phyloP scores from a whole-genome alignment of 345 rosid genomes.

The Populus deltoides region DNA sequence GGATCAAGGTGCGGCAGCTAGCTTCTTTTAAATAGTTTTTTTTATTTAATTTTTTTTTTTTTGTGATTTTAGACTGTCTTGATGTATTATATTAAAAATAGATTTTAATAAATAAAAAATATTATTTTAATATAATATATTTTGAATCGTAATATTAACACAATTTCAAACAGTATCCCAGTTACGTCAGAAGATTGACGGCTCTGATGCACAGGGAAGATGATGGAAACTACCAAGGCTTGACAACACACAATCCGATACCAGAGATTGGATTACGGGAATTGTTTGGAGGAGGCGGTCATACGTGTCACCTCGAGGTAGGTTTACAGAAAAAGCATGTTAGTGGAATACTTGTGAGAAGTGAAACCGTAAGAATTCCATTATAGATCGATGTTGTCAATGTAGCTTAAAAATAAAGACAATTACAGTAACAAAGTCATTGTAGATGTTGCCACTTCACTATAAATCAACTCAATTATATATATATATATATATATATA shows the following conservation, averaged over 20 bases:
- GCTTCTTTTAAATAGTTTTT: neutral
- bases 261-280: neutral
- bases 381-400: neutral
- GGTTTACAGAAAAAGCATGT: neutral
- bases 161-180: neutral
- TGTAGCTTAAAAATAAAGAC: too few relatives aligned
- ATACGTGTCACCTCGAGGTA: constrained; percentile 1
- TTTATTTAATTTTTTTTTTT: too few relatives aligned
- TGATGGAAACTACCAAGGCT: constrained; percentile 1
- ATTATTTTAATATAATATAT: too few relatives aligned
- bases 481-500: too few relatives aligned
- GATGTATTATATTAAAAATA: too few relatives aligned
- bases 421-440: too few relatives aligned
- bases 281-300: neutral
- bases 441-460: too few relatives aligned
- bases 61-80: too few relatives aligned
- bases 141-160: too few relatives aligned
- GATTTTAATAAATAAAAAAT: too few relatives aligned
- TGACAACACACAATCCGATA: constrained; percentile 11
- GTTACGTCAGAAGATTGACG: constrained; percentile 1
- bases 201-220: constrained; percentile 15
- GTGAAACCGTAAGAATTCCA: neutral
- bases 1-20: neutral
- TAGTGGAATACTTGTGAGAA: neutral
- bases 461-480: too few relatives aligned